These are phyloP conservation scores for Sclerospora graminicola DNA, from an alignment of 352 stramenopile genomes.

Conservation along the genomic window DNA sequence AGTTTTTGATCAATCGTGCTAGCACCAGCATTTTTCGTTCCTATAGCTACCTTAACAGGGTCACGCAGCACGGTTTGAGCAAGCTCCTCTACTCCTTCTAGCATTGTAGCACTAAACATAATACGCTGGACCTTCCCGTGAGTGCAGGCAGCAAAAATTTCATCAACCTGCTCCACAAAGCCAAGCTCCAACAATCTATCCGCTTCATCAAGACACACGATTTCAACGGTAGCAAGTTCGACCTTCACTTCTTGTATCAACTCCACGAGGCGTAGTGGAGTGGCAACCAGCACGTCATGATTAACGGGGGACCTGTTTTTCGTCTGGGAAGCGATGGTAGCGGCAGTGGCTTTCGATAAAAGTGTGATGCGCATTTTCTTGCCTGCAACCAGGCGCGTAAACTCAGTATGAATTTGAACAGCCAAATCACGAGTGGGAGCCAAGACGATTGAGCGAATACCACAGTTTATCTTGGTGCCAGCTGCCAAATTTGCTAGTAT, in stretches of 20 bases:
- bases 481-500: conserved; percentile 70
- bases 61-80: conserved; percentile 94
- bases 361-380: conserved; percentile 85
- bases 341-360: conserved; percentile 89
- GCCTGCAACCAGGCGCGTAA: conserved; percentile 82
- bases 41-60: conserved; percentile 93
- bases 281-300: conserved; percentile 94
- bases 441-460: conserved; percentile 91
- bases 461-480: conserved; percentile 15
- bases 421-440: conserved; percentile 96
- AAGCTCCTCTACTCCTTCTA: conserved; percentile 90
- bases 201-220: conserved; percentile 97
- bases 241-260: conserved; percentile 82
- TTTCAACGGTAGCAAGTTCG: conserved; percentile 77
- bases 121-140: conserved; percentile 83
- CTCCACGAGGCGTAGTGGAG: conserved; percentile 91
- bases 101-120: conserved; percentile 98
- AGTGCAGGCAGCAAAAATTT: conserved; percentile 90
- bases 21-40: conserved; percentile 83
- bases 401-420: conserved; percentile 94
- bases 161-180: conserved; percentile 96
- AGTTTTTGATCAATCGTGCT: conserved; percentile 90
- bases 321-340: conserved; percentile 55
- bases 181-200: conserved; percentile 97
- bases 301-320: conserved; percentile 77